Percentiles rank a stretch among this genome's conserved stretches.
phyloP scores from a whole-genome alignment of 768 basidiomycete species.

The Lactarius tabidus region DNA sequence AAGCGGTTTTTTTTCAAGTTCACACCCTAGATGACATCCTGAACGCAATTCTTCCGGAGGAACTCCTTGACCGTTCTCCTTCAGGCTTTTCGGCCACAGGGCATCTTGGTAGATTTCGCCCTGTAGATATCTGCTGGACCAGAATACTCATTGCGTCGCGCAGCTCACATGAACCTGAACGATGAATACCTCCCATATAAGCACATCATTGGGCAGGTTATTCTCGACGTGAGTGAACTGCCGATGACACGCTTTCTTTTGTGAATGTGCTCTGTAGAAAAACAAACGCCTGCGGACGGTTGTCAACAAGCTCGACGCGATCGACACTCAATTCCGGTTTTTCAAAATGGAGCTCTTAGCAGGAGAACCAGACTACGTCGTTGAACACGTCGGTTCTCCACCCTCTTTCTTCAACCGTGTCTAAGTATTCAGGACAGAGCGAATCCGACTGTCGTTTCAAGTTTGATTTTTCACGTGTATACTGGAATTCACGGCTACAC shows the following conservation, averaged over 20 bases:
- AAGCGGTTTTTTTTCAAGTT: not conserved
- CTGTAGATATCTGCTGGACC: not conserved
- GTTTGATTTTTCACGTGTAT: slow-evolving; percentile 93
- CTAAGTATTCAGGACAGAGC: slow-evolving; percentile 42
- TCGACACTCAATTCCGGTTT: slow-evolving; percentile 82
- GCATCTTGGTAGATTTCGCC: slow-evolving; percentile 72
- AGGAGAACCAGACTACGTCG: slow-evolving; percentile 81
- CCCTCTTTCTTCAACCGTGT: not conserved
- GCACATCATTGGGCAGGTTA: slow-evolving; percentile 83
- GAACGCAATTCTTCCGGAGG: slow-evolving; percentile 73
- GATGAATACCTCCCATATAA: slow-evolving; percentile 91
- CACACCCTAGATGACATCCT: slow-evolving; percentile 72
- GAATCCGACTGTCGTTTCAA: slow-evolving; percentile 85
- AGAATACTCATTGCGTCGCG: not conserved
- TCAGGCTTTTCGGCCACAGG: slow-evolving; percentile 85
- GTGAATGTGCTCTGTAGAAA: slow-evolving; percentile 54
- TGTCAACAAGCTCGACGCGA: slow-evolving; percentile 89
- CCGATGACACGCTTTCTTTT: slow-evolving; percentile 1
- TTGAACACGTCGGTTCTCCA: slow-evolving; percentile 68
- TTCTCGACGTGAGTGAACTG: slow-evolving; percentile 69
- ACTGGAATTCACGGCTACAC: slow-evolving; percentile 96
- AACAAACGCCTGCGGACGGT: slow-evolving; percentile 78
- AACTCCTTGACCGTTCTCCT: slow-evolving; percentile 73
- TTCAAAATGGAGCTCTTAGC: slow-evolving; percentile 97
- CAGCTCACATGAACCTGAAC: slow-evolving; percentile 90